Conservation (phyloP, 129 eudicot species). For the Artemisia argyi region DNA sequence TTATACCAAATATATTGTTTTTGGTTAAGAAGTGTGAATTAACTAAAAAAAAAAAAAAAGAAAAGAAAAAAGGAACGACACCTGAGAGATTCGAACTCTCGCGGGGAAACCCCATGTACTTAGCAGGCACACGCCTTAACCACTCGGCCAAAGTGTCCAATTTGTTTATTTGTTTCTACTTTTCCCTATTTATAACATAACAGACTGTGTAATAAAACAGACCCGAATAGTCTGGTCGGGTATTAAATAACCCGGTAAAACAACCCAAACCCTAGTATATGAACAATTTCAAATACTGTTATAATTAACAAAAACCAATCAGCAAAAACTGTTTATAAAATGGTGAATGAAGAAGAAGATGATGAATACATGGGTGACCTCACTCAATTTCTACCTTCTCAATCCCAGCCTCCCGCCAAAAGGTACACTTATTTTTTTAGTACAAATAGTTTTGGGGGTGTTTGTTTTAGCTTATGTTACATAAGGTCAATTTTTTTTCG, state of each 20-base stretch:
- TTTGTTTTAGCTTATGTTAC: too few relatives aligned
- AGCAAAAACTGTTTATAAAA: too few relatives aligned
- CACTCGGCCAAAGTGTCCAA: constrained; percentile 92
- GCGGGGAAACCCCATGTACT: constrained; percentile 99
- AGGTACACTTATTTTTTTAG: neutral
- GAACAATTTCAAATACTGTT: too few relatives aligned
- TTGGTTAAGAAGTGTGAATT: too few relatives aligned
- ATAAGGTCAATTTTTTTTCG: too few relatives aligned
- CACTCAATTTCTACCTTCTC: constrained; percentile 66
- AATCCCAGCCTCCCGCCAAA: constrained; percentile 42
- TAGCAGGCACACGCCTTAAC: constrained; percentile 99
- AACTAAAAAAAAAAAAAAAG: too few relatives aligned
- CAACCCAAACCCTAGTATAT: neutral
- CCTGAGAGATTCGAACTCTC: constrained; percentile 99
- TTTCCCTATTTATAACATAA: fast-evolving
- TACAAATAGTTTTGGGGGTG: neutral
- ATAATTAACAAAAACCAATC: too few relatives aligned
- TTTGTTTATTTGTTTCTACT: too few relatives aligned
- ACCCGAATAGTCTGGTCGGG: too few relatives aligned
- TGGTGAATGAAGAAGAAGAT: constrained; percentile 44
- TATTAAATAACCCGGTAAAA: too few relatives aligned
- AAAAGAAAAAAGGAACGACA: constrained; percentile 33
- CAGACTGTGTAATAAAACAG: too few relatives aligned
- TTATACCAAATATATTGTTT: too few relatives aligned
- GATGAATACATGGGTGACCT: constrained; percentile 98